A percentile compares a stretch with the other conserved stretches of the same genome.
These are phyloP conservation scores for Acanthochlamys bracteata DNA, from an alignment of 106 monocot species.

Conservation along the genomic window DNA sequence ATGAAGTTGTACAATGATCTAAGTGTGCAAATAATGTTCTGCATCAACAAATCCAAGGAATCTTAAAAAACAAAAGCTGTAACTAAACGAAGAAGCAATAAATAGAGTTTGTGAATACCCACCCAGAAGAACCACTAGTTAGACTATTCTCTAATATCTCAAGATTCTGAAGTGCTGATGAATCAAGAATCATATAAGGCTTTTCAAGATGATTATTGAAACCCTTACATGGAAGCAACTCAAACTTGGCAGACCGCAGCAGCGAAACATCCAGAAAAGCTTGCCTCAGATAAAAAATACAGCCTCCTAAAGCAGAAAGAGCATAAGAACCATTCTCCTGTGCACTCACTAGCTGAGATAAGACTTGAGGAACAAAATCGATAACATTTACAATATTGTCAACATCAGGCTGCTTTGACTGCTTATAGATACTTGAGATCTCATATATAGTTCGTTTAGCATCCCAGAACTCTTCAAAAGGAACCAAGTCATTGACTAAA, in stretches of 20 bases:
- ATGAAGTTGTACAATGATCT: conserved; percentile 86
- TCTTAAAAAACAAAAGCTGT: background rate
- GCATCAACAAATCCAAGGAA: conserved; percentile 15
- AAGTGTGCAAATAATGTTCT: conserved; percentile 80
- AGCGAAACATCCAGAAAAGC: conserved; percentile 75
- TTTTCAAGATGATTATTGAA: conserved; percentile 23
- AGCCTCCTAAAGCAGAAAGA: conserved; percentile 93
- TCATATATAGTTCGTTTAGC: conserved; percentile 66
- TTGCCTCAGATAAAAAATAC: conserved; percentile 84
- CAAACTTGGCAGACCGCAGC: conserved; percentile 86
- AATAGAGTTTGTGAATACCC: conserved; percentile 39
- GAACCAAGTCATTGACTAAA: conserved; percentile 67
- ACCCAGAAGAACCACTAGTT: conserved; percentile 52
- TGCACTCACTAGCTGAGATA: conserved; percentile 40
- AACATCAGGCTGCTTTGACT: conserved; percentile 10
- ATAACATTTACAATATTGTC: conserved; percentile 9
- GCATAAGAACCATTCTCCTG: conserved; percentile 47
- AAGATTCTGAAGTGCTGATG: conserved; percentile 91
- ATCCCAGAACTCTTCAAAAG: conserved; percentile 84
- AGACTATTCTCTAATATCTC: conserved; percentile 81
- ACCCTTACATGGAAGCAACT: conserved; percentile 39
- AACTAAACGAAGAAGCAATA: background rate
- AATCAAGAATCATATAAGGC: conserved; percentile 87
- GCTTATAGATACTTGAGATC: conserved; percentile 39
- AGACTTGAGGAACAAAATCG: conserved; percentile 36